Evolutionary conservation across 441 rosid species (phyloP).

Genomic region (Pelargonium cotyledonis): DNA sequence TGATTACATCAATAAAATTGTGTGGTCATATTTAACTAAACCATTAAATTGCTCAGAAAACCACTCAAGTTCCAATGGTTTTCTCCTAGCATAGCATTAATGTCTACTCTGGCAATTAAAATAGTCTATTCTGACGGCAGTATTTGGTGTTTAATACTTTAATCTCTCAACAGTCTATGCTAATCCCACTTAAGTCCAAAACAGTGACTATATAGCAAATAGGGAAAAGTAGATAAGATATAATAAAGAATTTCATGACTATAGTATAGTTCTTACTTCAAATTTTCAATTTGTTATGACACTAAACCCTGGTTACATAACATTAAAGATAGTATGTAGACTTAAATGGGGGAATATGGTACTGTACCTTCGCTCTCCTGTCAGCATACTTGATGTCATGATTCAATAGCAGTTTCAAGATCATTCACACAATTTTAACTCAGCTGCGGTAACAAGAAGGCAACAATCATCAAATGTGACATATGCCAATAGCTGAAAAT

Average conservation of each 20-base stretch:
- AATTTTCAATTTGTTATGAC: background rate
- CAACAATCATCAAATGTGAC: background rate
- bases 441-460: slow-evolving; percentile 12
- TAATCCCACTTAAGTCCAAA: background rate
- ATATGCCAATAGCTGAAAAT: no score
- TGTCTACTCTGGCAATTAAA: background rate
- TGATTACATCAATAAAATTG: background rate
- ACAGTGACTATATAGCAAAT: background rate
- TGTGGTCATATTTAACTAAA: no score
- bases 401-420: slow-evolving; percentile 31
- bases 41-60: background rate
- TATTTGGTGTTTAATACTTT: background rate
- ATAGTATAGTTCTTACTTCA: background rate
- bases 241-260: background rate
- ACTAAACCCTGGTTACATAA: background rate
- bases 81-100: background rate
- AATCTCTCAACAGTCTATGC: background rate
- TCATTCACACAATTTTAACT: slow-evolving; percentile 39
- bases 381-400: slow-evolving; percentile 51
- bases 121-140: background rate
- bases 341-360: background rate
- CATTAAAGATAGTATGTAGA: background rate
- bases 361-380: slow-evolving; percentile 61
- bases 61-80: background rate
- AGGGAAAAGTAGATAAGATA: background rate